Evolutionary conservation across 441 rosid genomes (phyloP).

Genomic region (Bocquillonia castaneifolia): DNA sequence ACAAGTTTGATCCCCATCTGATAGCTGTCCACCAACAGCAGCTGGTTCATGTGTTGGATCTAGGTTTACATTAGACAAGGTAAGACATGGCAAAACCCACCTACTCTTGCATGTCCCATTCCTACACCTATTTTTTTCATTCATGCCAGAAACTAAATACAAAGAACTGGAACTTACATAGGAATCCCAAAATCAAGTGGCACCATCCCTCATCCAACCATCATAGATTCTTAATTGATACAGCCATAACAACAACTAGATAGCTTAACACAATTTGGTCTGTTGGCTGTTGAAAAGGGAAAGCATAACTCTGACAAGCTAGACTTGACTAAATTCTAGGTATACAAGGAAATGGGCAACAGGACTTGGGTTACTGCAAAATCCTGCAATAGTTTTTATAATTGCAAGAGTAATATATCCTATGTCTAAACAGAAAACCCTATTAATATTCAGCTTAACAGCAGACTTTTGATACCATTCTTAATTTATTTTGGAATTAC

Average conservation of each 20-base stretch:
- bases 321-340: neutral
- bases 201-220: neutral
- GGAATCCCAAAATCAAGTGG: neutral
- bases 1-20: no score
- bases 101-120: no score
- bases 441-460: neutral
- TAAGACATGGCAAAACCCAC: no score
- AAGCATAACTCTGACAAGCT: neutral
- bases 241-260: neutral
- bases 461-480: neutral
- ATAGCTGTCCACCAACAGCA: no score
- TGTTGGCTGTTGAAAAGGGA: neutral
- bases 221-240: neutral
- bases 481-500: neutral
- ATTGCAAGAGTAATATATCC: neutral
- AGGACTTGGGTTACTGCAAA: neutral
- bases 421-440: neutral
- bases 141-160: neutral
- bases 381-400: conserved; percentile 1
- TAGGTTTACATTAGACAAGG: no score
- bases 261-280: neutral
- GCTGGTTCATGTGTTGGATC: no score
- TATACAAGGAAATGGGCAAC: neutral
- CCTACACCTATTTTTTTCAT: neutral
- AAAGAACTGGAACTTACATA: neutral